Evolutionary conservation across 2,329 filamentous ascomycete species (phyloP).

Genomic region (Bipolaris victoriae): DNA sequence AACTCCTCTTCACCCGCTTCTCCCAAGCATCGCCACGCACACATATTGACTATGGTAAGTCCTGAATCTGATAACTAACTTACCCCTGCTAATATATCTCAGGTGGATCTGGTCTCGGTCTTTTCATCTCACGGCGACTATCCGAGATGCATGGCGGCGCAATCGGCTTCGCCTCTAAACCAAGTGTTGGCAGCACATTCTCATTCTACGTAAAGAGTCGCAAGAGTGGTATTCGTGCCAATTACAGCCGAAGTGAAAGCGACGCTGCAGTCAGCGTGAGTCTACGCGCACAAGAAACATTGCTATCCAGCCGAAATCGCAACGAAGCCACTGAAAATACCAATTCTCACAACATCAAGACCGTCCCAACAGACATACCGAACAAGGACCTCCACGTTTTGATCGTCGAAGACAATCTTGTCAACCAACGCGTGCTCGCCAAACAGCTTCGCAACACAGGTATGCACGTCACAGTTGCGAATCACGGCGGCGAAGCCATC

Average conservation of each 20-base stretch:
- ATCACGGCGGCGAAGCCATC: conserved; percentile 49
- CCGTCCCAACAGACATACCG: conserved; percentile 3
- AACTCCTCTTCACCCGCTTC: conserved; percentile 42
- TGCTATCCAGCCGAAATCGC: conserved; percentile 14
- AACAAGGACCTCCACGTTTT: conserved; percentile 31
- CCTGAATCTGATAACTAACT: accelerated
- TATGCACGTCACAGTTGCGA: conserved; percentile 47
- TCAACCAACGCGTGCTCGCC: conserved; percentile 51
- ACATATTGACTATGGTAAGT: conserved; percentile 44
- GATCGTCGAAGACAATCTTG: conserved; percentile 49
- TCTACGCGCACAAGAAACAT: conserved; percentile 18
- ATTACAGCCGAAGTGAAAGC: conserved; percentile 13
- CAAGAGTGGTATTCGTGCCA: conserved; percentile 6
- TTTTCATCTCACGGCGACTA: conserved; percentile 40
- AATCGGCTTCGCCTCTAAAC: conserved; percentile 36
- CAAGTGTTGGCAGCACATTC: conserved; percentile 39
- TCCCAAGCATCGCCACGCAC: conserved; percentile 42
- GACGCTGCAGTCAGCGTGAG: conserved; percentile 13
- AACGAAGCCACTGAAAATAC: conserved; percentile 7
- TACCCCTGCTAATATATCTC: background rate
- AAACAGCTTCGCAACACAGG: conserved; percentile 49
- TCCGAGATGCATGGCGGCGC: conserved; percentile 42
- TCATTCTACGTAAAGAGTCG: conserved; percentile 42
- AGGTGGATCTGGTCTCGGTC: conserved; percentile 41
- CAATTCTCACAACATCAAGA: background rate